Evolutionary conservation across 331 rosid species (phyloP).

Genomic region (Acacia concinna): DNA sequence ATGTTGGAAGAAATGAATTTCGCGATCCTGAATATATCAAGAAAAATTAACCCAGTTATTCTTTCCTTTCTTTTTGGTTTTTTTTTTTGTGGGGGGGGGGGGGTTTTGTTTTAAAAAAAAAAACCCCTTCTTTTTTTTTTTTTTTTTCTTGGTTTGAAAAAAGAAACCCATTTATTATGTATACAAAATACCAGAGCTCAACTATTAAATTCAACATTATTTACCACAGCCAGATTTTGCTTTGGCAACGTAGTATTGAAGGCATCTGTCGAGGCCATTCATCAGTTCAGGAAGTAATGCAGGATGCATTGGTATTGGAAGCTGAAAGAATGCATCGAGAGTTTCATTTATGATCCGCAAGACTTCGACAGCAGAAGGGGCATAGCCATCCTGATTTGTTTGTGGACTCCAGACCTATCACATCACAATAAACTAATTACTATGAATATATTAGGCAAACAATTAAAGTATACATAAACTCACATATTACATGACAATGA

Average conservation of each 20-base stretch:
- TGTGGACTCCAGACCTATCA: conserved; percentile 76
- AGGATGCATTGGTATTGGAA: conserved; percentile 98
- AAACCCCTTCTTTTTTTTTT: too few relatives aligned
- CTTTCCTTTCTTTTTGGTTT: too few relatives aligned
- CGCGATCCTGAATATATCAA: conserved; percentile 67
- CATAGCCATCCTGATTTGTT: conserved; percentile 74
- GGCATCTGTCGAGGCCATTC: conserved; percentile 89
- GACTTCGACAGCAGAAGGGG: conserved; percentile 93
- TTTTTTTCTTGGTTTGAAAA: too few relatives aligned
- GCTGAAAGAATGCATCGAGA: conserved; percentile 88
- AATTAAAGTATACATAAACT: conserved; percentile 11
- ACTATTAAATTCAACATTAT: conserved; percentile 19
- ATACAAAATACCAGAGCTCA: conserved; percentile 23
- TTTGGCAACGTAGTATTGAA: conserved; percentile 74
- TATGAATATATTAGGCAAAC: conserved; percentile 26
- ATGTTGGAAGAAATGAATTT: conserved; percentile 75
- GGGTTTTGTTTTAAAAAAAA: not conserved
- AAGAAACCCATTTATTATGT: conserved; percentile 28
- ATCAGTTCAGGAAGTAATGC: conserved; percentile 92
- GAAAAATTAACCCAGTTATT: conserved; percentile 28
- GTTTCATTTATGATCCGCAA: conserved; percentile 83
- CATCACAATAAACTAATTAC: conserved; percentile 43
- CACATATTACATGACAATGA: not conserved
- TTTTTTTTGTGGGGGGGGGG: not conserved
- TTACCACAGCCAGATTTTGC: conserved; percentile 96